Evolutionary conservation across 495 filamentous ascomycete genomes (phyloP).

Genomic region (Xanthoparmelia taractica): DNA sequence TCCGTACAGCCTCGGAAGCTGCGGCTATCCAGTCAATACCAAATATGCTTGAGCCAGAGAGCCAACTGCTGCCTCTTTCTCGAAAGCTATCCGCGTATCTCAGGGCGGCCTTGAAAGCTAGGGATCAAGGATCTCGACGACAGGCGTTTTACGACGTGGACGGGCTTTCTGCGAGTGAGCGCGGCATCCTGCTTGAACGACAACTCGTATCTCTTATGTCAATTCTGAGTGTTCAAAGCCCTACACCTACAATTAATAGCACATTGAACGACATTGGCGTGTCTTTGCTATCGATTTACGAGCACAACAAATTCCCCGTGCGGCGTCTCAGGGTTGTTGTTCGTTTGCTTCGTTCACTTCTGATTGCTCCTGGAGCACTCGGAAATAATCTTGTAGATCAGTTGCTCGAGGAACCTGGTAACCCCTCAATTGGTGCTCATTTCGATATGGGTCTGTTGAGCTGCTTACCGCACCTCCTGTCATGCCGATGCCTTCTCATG

Average conservation of each 20-base stretch:
- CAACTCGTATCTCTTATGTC: constrained; percentile 39
- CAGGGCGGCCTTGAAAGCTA: constrained; percentile 34
- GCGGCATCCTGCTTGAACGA: constrained; percentile 50
- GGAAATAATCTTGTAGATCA: constrained; percentile 1
- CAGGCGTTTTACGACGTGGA: constrained; percentile 39
- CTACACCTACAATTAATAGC: not conserved
- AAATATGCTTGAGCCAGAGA: constrained; percentile 25
- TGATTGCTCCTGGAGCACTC: constrained; percentile 6
- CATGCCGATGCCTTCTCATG: constrained; percentile 45
- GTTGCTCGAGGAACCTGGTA: constrained; percentile 33
- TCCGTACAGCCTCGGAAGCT: constrained; percentile 32
- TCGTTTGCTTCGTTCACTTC: constrained; percentile 35
- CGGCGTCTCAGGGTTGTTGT: constrained; percentile 42
- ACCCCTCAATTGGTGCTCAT: constrained; percentile 30
- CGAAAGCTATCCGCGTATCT: constrained; percentile 42
- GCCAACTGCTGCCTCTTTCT: constrained; percentile 32
- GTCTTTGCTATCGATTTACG: constrained; percentile 39
- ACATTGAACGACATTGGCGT: constrained; percentile 27
- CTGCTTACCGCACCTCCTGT: constrained; percentile 52
- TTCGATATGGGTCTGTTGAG: constrained; percentile 47
- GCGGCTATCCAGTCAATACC: constrained; percentile 24
- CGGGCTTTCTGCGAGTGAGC: constrained; percentile 29
- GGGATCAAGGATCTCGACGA: constrained; percentile 3
- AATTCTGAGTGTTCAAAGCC: constrained; percentile 9
- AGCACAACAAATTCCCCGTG: constrained; percentile 34